Conservation (phyloP, 371 early-diverging fungal species). For the Mucor irregularis region DNA sequence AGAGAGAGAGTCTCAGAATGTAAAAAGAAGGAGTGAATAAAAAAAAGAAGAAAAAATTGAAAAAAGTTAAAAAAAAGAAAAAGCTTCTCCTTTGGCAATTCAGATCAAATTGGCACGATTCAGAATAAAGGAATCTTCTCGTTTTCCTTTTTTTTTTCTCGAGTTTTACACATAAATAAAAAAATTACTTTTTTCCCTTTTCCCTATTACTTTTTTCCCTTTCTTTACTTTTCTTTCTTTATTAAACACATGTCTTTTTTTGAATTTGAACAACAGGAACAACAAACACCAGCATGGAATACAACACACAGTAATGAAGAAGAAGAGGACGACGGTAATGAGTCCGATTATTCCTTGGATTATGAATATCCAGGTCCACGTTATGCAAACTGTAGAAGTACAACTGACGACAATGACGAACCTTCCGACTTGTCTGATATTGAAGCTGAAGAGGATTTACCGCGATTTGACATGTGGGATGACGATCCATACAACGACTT, state of each 20-base stretch:
- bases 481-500: slow-evolving; percentile 52
- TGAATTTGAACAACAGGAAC: too few species aligned
- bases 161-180: neutral
- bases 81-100: neutral
- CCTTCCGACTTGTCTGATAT: slow-evolving; percentile 38
- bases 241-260: neutral
- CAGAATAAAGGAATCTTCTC: neutral
- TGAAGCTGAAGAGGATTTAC: slow-evolving; percentile 4
- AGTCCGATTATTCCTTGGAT: slow-evolving; percentile 45
- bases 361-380: slow-evolving; percentile 49
- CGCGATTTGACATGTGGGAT: slow-evolving; percentile 53
- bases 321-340: slow-evolving; percentile 23
- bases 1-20: neutral
- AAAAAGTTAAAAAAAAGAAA: neutral
- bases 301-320: slow-evolving; percentile 6
- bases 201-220: neutral
- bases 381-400: slow-evolving; percentile 34
- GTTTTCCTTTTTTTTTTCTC: neutral
- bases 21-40: neutral
- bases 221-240: neutral
- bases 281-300: neutral
- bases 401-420: slow-evolving; percentile 28
- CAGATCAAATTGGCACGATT: neutral
- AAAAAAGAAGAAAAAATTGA: neutral
- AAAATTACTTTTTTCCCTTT: neutral